Base-by-base conservation (phyloP, 768 basidiomycete species). In the Leccinellum luteum region DNA sequence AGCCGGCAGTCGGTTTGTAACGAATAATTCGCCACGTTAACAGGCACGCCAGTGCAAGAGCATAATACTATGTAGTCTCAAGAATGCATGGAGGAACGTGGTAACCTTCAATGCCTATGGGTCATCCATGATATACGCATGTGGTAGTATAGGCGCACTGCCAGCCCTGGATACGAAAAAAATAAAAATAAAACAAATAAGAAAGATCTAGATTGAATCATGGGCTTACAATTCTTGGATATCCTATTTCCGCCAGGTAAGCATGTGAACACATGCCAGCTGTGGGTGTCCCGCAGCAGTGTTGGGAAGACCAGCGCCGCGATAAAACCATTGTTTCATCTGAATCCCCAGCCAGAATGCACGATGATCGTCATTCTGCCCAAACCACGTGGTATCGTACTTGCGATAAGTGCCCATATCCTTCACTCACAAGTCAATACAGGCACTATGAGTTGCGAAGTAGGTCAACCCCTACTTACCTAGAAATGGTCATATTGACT, bases 321-420 rank as follows among this genome's bases (percentile, higher is more conserved):
- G 41, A 56, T 60, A 55, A 67, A 67, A 65, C 49, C 30, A 27
- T 54, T n/a, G 56, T 65, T 68, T 65, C 66, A 63, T 51, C 49
- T 3, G 32, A 51, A 25, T 23, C 52, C 27, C 47, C 21, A 28
- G 34, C n/a, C 30, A 14, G 9, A 49, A 48, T 13, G 8, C 6
- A 3, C 31, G 13, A 19, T 19, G n/a, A 8, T 44, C 4, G 30
- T n/a, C 38, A 9, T 60, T 43, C 27, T 30, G 17, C 28, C 52
- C 38, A 25, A 38, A 52, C 32, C 44, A 44, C 41, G 32, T 23
- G 48, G 48, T 23, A 47, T 28, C 3, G 3, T 27, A 50, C 27
- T 12, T 25, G 4, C 15, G 27, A 41, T 12, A 13, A 19, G 43
- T 23, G 17, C 34, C 4, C 6, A 43, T 15, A 10, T 23, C 32